Evolutionary conservation across 1,284 basidiomycete genomes (phyloP), one percentile per base, ranked within the genome.

Genomic region (Pyrrhoderma lamaoense): DNA sequence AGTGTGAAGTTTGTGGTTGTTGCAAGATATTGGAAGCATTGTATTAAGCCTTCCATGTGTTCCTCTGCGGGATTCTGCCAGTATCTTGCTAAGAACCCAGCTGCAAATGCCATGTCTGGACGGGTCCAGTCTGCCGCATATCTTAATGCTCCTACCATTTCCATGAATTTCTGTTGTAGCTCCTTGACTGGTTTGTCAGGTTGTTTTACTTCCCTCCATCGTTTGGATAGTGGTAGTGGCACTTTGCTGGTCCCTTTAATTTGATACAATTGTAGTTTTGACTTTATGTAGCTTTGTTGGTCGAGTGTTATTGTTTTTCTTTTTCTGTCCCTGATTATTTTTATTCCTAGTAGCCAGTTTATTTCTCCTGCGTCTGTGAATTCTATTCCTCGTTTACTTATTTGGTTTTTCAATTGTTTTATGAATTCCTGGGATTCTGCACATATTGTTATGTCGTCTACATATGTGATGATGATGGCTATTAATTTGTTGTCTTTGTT

Each of bases 401-500:
- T 14, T 69, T 70, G 36, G 69, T 56, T 16, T 59, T 58, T 51
- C 57, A 53, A 36, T 62, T 53, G 51, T 67, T 71, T 22, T 61
- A 65, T 62, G 11, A 61, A 47, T 25, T 39, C 34, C 18, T 25
- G 38, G 14, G 2, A 16, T 8, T 22, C 21, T 16, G 16, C 59
- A 1, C 19, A 19, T 43, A 38, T 51, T 3, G 45, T 52, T 4
- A 31, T 38, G 21, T 52, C 45, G 18, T 52, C 45, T 60, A 67
- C 66, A 5, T 51, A 7, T 11, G 42, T 48, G 21, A 42, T 35
- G 9, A 51, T 36, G 3, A 52, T 18, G 4, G 42, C 47, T 14
- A 46, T 7, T 18, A 23, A 22, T 2, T 38, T 8, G 4, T 52
- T 59, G 8, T 38, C 7, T 31, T 31, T 42, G 2, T 52, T 25